Percentiles rank a stretch among this genome's conserved stretches.
phyloP scores from a whole-genome alignment of 192 early-diverging fungal species.

The Oehlia diaphana region DNA sequence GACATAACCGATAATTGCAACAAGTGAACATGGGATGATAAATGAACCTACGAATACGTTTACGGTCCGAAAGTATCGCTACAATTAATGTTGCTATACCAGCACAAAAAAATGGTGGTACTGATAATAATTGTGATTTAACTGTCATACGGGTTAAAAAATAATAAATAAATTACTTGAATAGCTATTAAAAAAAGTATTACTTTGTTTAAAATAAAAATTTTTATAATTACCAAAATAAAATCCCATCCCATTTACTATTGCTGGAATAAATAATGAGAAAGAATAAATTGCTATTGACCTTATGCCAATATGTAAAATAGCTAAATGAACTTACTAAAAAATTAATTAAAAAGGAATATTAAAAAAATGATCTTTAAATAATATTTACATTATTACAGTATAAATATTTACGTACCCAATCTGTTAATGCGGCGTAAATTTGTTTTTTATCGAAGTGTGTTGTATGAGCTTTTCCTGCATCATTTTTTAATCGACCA shows the following conservation, averaged over 20 bases:
- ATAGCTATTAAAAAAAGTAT: no score
- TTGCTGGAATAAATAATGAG: conserved; percentile 69
- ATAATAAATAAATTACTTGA: no score
- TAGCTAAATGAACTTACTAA: conserved; percentile 48
- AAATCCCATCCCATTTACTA: conserved; percentile 71
- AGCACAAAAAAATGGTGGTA: conserved; percentile 32
- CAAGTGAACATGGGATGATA: background rate
- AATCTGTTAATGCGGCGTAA: conserved; percentile 48
- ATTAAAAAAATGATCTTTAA: background rate
- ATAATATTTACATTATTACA: no score
- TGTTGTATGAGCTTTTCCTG: conserved; percentile 46
- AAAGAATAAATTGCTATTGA: conserved; percentile 63
- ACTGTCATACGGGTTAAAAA: no score
- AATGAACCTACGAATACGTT: background rate
- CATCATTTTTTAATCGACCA: conserved; percentile 47
- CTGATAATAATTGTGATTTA: conserved; percentile 27
- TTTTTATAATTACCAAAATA: conserved; percentile 21
- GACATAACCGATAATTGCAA: background rate
- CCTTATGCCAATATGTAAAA: conserved; percentile 63
- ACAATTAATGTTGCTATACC: conserved; percentile 1
- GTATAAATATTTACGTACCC: conserved; percentile 25
- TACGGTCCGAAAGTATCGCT: conserved; percentile 12
- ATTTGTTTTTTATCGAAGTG: conserved; percentile 56
- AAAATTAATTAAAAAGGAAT: background rate
- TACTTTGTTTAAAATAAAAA: background rate